These are phyloP conservation scores for Rhodomyrtus tomentosa DNA, from an alignment of 345 rosid species.

Conservation along the genomic window DNA sequence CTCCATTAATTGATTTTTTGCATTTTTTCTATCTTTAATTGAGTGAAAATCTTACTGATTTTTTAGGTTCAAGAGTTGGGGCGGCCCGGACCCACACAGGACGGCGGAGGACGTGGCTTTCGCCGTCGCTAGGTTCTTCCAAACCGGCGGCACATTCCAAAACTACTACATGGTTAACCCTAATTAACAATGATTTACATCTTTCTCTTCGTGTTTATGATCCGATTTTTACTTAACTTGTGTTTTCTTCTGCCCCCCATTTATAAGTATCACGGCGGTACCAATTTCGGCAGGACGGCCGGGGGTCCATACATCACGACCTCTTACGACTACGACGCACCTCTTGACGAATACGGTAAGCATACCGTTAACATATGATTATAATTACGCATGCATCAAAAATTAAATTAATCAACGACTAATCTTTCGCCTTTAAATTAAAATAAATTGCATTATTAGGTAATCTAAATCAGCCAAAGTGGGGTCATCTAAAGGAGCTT, in stretches of 20 bases:
- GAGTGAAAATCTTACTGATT: neutral
- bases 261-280: conserved; percentile 33
- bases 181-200: neutral
- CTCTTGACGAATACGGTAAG: conserved; percentile 41
- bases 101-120: conserved; percentile 37
- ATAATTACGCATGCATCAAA: neutral
- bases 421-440: neutral
- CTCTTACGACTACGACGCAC: conserved; percentile 30
- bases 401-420: neutral
- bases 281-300: conserved; percentile 25
- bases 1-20: neutral
- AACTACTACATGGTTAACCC: conserved; percentile 27
- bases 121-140: conserved; percentile 26
- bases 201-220: neutral
- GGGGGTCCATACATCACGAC: conserved; percentile 36
- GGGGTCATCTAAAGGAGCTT: conserved; percentile 66
- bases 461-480: conserved; percentile 66
- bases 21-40: neutral
- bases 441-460: conserved; percentile 12
- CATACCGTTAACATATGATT: neutral
- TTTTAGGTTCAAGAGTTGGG: conserved; percentile 27
- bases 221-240: neutral
- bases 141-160: conserved; percentile 19
- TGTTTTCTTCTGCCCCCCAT: neutral
- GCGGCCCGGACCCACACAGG: conserved; percentile 16